Evolutionary conservation across 2,329 filamentous ascomycete genomes (phyloP).

Genomic region (Teratosphaeria gauchensis): DNA sequence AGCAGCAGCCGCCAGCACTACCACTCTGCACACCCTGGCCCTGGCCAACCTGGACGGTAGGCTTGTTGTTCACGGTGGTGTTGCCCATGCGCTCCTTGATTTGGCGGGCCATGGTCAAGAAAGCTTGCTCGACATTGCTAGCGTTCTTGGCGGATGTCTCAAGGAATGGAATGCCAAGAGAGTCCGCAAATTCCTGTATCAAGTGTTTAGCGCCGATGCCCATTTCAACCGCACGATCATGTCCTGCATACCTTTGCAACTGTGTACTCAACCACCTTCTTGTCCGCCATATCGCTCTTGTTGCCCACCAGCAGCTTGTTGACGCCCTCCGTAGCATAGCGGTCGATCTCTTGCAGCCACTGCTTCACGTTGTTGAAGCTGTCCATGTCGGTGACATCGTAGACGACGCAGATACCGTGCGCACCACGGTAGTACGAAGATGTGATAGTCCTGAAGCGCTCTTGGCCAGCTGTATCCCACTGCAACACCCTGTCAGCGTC

Average conservation of each 20-base stretch:
- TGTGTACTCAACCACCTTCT: constrained; percentile 99
- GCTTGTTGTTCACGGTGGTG: constrained; percentile 95
- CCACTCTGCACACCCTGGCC: constrained; percentile 88
- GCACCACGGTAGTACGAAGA: constrained; percentile 99
- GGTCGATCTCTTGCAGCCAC: constrained; percentile 99
- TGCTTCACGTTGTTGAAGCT: constrained; percentile 99
- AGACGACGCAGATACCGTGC: constrained; percentile 98
- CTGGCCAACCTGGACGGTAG: constrained; percentile 88
- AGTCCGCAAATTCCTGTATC: constrained; percentile 89
- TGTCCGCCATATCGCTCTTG: constrained; percentile 99
- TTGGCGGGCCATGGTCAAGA: constrained; percentile 98
- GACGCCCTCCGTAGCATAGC: constrained; percentile 96
- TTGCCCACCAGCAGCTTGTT: constrained; percentile 99
- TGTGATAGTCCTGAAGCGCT: constrained; percentile 99
- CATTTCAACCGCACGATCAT: not conserved
- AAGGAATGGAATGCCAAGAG: constrained; percentile 96
- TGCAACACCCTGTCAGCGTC: constrained; percentile 33
- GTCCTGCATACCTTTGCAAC: constrained; percentile 78
- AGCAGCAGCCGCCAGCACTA: constrained; percentile 83
- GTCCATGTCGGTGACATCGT: constrained; percentile 99
- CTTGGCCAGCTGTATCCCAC: constrained; percentile 99
- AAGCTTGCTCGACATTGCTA: constrained; percentile 98
- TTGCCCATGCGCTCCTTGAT: constrained; percentile 99
- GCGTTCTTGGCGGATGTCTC: constrained; percentile 99
- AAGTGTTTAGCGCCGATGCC: constrained; percentile 10